Evolutionary conservation across 805 yeast species (phyloP).

Genomic region (Schizosaccharomyces octosporus): DNA sequence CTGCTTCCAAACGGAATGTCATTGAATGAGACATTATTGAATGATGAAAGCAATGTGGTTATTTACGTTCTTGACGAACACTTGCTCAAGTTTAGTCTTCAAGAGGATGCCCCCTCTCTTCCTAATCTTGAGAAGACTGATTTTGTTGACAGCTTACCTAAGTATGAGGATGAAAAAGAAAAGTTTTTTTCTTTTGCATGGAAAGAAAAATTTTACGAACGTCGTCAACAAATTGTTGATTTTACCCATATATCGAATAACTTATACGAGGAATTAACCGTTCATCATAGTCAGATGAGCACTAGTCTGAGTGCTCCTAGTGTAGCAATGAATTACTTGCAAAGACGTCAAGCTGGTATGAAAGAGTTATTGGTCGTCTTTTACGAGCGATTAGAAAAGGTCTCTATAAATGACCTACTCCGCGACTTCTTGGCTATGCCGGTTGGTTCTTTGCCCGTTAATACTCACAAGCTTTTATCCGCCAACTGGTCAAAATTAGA

Average conservation of each 20-base stretch:
- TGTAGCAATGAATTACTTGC: not conserved
- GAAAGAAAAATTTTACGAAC: not conserved
- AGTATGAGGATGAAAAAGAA: too few species aligned
- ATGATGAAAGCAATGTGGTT: not conserved
- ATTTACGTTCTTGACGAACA: not conserved
- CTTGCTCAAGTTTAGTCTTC: not conserved
- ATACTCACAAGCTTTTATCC: not conserved
- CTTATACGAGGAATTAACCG: not conserved
- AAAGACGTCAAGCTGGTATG: not conserved
- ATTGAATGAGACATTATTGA: not conserved
- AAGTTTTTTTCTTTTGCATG: too few species aligned
- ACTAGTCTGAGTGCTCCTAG: not conserved
- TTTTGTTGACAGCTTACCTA: too few species aligned
- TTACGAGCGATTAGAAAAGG: not conserved
- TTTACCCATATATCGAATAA: not conserved
- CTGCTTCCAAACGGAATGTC: not conserved
- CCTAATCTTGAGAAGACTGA: not conserved
- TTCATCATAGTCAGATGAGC: not conserved
- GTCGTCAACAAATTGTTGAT: not conserved
- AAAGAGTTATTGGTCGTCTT: not conserved
- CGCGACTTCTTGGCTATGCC: not conserved
- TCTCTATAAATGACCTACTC: not conserved
- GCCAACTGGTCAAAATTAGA: not conserved
- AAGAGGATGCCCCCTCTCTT: not conserved
- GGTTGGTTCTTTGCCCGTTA: not conserved